Conservation (phyloP, 2,329 filamentous ascomycete species). For the Trichophyton rubrum region DNA sequence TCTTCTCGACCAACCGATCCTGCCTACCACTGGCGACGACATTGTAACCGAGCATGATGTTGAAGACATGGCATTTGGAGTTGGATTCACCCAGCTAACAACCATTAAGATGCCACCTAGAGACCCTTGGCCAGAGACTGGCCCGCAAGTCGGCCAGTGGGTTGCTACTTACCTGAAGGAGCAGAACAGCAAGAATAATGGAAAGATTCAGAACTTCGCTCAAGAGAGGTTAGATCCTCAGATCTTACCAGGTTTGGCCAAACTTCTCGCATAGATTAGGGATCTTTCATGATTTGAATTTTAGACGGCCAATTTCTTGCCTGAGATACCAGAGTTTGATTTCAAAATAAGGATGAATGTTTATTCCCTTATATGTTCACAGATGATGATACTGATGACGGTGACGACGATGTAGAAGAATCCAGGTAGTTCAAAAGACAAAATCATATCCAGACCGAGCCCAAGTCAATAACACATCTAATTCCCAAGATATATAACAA, state of each 20-base stretch:
- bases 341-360: not conserved
- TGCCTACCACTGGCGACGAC: slow-evolving; percentile 58
- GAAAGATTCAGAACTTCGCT: slow-evolving; percentile 59
- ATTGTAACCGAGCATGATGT: slow-evolving; percentile 77
- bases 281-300: not conserved
- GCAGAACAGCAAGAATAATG: slow-evolving; percentile 60
- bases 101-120: slow-evolving; percentile 63
- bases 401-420: not conserved
- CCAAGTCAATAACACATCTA: not conserved
- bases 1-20: slow-evolving; percentile 76
- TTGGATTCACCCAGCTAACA: slow-evolving; percentile 87
- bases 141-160: slow-evolving; percentile 66
- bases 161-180: slow-evolving; percentile 67
- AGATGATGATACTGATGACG: not conserved
- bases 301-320: not conserved
- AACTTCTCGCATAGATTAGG: slow-evolving; percentile 13
- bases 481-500: not conserved
- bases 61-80: slow-evolving; percentile 87
- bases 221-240: slow-evolving; percentile 56
- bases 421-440: not conserved
- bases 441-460: not conserved
- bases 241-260: slow-evolving; percentile 36
- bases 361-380: not conserved
- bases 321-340: not conserved
- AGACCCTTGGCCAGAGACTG: slow-evolving; percentile 79